phyloP scores from a whole-genome alignment of 768 basidiomycete species.

The Clathrus columnatus region DNA sequence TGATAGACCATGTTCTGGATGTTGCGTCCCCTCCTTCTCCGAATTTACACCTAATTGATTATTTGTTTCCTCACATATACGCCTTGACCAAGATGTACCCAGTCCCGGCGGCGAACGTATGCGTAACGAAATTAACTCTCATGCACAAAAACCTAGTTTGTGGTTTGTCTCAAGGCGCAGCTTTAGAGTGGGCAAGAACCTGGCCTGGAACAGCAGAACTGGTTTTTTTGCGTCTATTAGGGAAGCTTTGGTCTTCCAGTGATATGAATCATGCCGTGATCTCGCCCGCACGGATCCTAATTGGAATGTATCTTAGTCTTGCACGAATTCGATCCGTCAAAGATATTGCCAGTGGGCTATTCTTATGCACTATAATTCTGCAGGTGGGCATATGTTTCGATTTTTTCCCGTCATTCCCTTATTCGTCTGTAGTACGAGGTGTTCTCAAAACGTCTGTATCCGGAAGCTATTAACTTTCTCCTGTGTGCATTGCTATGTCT shows the following conservation, averaged over 20 bases:
- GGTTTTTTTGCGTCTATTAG: conserved; percentile 68
- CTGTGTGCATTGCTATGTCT: conserved; percentile 64
- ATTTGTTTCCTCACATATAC: conserved; percentile 69
- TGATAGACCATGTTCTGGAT: conserved; percentile 84
- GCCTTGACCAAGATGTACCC: conserved; percentile 77
- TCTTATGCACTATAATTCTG: conserved; percentile 72
- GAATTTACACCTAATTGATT: conserved; percentile 48
- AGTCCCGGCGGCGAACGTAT: conserved; percentile 64
- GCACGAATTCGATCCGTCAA: conserved; percentile 63
- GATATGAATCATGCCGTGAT: conserved; percentile 88
- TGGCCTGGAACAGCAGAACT: conserved; percentile 87
- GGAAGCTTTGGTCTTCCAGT: conserved; percentile 85
- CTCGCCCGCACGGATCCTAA: conserved; percentile 77
- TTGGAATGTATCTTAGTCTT: conserved; percentile 86
- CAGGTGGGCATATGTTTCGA: conserved; percentile 20
- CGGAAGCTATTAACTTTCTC: conserved; percentile 82
- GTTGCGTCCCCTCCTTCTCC: conserved; percentile 57
- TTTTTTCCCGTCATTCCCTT: neutral
- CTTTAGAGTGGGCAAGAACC: conserved; percentile 56
- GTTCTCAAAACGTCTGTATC: conserved; percentile 78
- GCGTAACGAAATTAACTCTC: conserved; percentile 71
- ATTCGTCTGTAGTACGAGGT: conserved; percentile 61
- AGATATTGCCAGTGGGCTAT: conserved; percentile 81
- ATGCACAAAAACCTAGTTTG: conserved; percentile 93
- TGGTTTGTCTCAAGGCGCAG: conserved; percentile 65